Base-by-base conservation (phyloP, 2,329 filamentous ascomycete genomes). In the Hymenoscyphus occultus region DNA sequence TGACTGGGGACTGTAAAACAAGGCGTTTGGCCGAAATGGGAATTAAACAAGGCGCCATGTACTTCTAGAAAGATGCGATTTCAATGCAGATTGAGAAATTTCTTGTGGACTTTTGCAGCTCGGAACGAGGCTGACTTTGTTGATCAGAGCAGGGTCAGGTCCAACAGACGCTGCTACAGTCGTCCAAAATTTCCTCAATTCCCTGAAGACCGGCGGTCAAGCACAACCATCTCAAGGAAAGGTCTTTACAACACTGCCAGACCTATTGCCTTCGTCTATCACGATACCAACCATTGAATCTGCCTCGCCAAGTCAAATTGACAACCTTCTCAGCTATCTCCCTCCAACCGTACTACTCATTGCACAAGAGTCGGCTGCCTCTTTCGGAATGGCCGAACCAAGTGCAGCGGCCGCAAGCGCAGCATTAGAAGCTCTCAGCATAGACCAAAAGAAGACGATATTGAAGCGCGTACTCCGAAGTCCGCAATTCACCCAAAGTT, bases 131-230 rank as follows among this genome's bases (percentile, higher is more conserved):
- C 83, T 84, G 78, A 85, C 79, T 70, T 73, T 69, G 69, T 76
- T 28, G 73, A 70, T 72, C 78, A 91, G 88, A 81, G 85, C 82
- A 73, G 80, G 83, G 69, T 82, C 84, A 71, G 82, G 83, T 66
- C 80, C 82, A 69, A 72, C 68, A 77, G 90, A 96, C 79, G 88
- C 93, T 73, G 88, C 89, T 64, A 84, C 87, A 51, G 87, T 91
- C 67, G 92, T 98, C 70, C 90, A 92, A 75, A 93, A 94, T 78
- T 93, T 99, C 77, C 84, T 98, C 72, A 86, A 90, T 67, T 97
- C 94, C 3, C 82, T 98, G 68, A 86, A 88, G 74, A 84, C 86
- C 65, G 48, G 60, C 35, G 66, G 74, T 62, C 75, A 74, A 66
- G 73, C 77, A 68, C 79, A 81, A 70, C 79, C 81, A 70, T 71